Conservation (phyloP, 2,329 filamentous ascomycete species). For the Trichocomaceae sp. region DNA sequence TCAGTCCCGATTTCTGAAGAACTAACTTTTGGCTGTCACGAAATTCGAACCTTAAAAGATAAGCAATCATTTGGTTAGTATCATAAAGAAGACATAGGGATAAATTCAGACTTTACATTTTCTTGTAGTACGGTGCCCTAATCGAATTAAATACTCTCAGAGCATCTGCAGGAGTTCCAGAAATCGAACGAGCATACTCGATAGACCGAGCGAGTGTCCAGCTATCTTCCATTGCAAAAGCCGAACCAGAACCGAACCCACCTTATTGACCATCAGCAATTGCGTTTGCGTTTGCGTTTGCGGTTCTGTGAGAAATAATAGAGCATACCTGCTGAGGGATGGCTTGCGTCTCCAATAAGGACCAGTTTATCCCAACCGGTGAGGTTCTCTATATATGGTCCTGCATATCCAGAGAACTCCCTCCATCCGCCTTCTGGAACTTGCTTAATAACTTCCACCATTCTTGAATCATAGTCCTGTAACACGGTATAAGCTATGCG, state of each 20-base stretch:
- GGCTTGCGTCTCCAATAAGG: background rate
- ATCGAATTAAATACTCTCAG: slow-evolving; percentile 35
- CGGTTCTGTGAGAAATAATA: background rate
- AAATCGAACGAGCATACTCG: slow-evolving; percentile 18
- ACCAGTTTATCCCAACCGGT: background rate
- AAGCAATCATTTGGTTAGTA: background rate
- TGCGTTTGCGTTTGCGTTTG: background rate
- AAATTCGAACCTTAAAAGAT: background rate
- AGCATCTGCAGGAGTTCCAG: slow-evolving; percentile 19
- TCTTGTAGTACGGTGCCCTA: slow-evolving; percentile 36
- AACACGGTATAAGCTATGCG: background rate
- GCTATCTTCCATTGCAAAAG: slow-evolving; percentile 42
- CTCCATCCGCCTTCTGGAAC: background rate
- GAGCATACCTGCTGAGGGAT: background rate
- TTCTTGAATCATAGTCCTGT: background rate
- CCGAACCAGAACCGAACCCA: slow-evolving; percentile 19
- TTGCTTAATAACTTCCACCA: background rate
- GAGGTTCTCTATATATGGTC: background rate
- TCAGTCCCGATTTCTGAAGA: background rate
- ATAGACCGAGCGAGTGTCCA: slow-evolving; percentile 39
- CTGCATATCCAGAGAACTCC: background rate
- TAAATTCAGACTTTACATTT: slow-evolving; percentile 25
- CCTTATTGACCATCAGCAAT: background rate
- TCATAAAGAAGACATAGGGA: background rate
- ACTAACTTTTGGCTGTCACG: background rate